phyloP scores from a whole-genome alignment of 352 stramenopile genomes.

The Globisporangium acanthophoron region DNA sequence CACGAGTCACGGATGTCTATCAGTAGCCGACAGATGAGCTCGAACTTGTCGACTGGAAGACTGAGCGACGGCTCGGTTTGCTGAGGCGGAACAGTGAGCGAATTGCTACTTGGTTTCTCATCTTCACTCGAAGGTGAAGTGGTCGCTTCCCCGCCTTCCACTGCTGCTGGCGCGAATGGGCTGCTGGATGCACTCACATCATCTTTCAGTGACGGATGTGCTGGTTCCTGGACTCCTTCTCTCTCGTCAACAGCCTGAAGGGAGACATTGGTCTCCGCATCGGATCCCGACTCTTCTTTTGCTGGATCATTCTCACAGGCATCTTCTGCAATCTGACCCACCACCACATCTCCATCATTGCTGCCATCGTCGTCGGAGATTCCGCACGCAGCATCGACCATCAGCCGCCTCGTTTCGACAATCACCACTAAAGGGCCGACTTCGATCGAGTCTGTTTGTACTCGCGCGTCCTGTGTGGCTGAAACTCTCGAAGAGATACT shows the following conservation, averaged over 20 bases:
- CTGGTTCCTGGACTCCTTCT: not conserved
- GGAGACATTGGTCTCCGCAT: not conserved
- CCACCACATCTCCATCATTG: not conserved
- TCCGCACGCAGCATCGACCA: conserved; percentile 3
- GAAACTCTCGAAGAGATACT: not conserved
- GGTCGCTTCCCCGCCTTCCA: not conserved
- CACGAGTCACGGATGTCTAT: conserved; percentile 28
- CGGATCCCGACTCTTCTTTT: not conserved
- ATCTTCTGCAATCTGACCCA: not conserved
- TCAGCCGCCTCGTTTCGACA: not conserved
- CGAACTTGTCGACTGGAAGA: conserved; percentile 25
- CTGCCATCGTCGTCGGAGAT: not conserved
- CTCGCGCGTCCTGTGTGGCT: not conserved
- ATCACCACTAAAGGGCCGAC: not conserved
- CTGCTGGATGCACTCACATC: not conserved
- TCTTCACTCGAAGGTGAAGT: not conserved
- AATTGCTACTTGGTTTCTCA: not conserved
- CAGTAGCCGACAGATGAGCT: conserved; percentile 30
- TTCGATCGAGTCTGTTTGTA: not conserved
- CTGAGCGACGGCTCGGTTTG: not conserved
- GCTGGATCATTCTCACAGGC: not conserved
- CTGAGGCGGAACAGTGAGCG: not conserved
- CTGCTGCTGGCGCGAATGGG: not conserved
- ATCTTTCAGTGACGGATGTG: not conserved
- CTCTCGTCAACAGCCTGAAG: not conserved